Percentiles rank a stretch among this genome's conserved stretches.
Conservation (phyloP, 495 filamentous ascomycete species). For the Podospora didyma region DNA sequence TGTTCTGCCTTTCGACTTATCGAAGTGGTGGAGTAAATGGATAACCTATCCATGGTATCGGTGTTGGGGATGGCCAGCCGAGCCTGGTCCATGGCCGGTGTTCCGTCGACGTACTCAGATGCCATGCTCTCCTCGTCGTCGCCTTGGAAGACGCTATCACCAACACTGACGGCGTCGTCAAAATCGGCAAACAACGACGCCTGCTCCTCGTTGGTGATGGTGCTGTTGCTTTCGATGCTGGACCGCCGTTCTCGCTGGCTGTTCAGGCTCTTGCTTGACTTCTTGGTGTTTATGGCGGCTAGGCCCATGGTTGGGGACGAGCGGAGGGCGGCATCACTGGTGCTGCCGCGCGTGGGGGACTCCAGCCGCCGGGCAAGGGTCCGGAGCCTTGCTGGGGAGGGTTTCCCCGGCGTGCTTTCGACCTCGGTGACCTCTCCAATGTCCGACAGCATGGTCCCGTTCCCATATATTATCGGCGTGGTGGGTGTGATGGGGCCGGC, state of each 20-base stretch:
- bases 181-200: slow-evolving; percentile 48
- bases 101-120: slow-evolving; percentile 44
- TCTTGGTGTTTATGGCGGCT: slow-evolving; percentile 32
- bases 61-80: slow-evolving; percentile 21
- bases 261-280: slow-evolving; percentile 31
- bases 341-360: slow-evolving; percentile 19
- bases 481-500: slow-evolving; percentile 50
- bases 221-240: slow-evolving; percentile 48
- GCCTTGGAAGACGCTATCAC: slow-evolving; percentile 54
- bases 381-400: slow-evolving; percentile 21
- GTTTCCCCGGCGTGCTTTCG: slow-evolving; percentile 46
- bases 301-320: slow-evolving; percentile 35
- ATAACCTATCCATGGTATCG: slow-evolving; percentile 29
- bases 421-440: slow-evolving; percentile 68
- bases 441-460: slow-evolving; percentile 64
- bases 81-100: slow-evolving; percentile 13
- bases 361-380: slow-evolving; percentile 1
- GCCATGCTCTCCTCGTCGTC: slow-evolving; percentile 58
- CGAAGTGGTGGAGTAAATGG: slow-evolving; percentile 60
- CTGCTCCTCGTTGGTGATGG: slow-evolving; percentile 44
- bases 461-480: slow-evolving; percentile 57
- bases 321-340: slow-evolving; percentile 20
- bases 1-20: slow-evolving; percentile 79
- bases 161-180: slow-evolving; percentile 52
- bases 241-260: slow-evolving; percentile 33